phyloP scores from a whole-genome alignment of 2,329 filamentous ascomycete genomes.

The Lecanicillium sp. region DNA sequence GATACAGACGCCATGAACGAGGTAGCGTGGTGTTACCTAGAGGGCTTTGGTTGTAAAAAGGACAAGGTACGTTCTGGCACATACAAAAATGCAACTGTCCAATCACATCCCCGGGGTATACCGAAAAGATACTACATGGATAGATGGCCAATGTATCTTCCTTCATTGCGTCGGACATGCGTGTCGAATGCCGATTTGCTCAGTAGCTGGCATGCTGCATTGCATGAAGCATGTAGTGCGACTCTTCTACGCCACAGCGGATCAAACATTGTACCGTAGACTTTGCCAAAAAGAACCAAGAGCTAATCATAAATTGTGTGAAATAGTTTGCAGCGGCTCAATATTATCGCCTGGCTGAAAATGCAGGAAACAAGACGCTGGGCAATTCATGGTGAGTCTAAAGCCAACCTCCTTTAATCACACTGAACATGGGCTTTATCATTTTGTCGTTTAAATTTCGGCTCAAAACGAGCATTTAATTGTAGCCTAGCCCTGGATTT shows the following conservation, averaged over 20 bases:
- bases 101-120: too few species aligned
- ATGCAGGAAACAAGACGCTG: conserved; percentile 79
- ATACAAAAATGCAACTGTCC: neutral
- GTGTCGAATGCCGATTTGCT: too few species aligned
- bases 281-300: too few species aligned
- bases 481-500: too few species aligned
- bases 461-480: too few species aligned
- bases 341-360: conserved; percentile 87
- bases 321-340: conserved; percentile 69
- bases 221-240: too few species aligned
- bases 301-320: neutral
- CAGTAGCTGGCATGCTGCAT: too few species aligned
- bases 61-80: conserved; percentile 71
- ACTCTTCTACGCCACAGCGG: neutral
- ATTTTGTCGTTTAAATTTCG: too few species aligned
- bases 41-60: conserved; percentile 96
- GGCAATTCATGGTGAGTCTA: conserved; percentile 83
- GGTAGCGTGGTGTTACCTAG: conserved; percentile 87
- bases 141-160: neutral
- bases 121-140: neutral
- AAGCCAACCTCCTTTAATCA: neutral
- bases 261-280: too few species aligned
- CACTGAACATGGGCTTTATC: too few species aligned
- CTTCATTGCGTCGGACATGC: neutral
- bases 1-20: conserved; percentile 98